Conservation (phyloP, 2,329 filamentous ascomycete genomes). For the Chaetothyriales sp. region DNA sequence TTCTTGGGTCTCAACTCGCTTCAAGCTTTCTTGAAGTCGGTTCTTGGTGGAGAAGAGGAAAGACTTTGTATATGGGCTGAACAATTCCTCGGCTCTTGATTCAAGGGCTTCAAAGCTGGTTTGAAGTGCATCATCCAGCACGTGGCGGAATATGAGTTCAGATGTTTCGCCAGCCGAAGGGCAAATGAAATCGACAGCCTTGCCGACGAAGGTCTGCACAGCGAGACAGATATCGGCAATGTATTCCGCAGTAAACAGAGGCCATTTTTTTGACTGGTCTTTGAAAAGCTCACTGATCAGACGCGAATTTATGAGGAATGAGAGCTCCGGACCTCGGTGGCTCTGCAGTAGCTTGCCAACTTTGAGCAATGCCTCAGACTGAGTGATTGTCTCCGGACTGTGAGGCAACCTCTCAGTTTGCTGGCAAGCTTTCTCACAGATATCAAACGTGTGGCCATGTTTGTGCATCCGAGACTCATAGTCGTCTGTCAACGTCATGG, state of each 20-base stretch:
- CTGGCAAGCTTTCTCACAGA: conserved; percentile 5
- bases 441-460: conserved; percentile 15
- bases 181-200: conserved; percentile 8
- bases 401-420: conserved; percentile 3
- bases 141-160: conserved; percentile 12
- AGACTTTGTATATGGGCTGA: conserved; percentile 12
- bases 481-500: conserved; percentile 15
- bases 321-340: conserved; percentile 7
- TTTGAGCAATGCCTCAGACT: conserved; percentile 4
- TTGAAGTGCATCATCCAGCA: conserved; percentile 13
- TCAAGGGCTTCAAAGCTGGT: conserved; percentile 11
- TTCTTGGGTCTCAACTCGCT: neutral
- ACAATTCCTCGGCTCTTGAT: conserved; percentile 15
- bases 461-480: conserved; percentile 15
- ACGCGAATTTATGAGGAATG: conserved; percentile 6
- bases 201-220: conserved; percentile 12
- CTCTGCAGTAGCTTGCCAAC: conserved; percentile 5
- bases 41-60: conserved; percentile 7
- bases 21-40: conserved; percentile 1
- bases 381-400: conserved; percentile 1
- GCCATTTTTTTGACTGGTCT: conserved; percentile 13
- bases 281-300: conserved; percentile 8
- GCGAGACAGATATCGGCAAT: conserved; percentile 7
- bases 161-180: neutral
- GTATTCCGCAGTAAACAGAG: conserved; percentile 1